Percentiles rank a stretch among this genome's conserved stretches.
phyloP scores from a whole-genome alignment of 2,329 filamentous ascomycete species.

The Penicillium sclerotiorum region DNA sequence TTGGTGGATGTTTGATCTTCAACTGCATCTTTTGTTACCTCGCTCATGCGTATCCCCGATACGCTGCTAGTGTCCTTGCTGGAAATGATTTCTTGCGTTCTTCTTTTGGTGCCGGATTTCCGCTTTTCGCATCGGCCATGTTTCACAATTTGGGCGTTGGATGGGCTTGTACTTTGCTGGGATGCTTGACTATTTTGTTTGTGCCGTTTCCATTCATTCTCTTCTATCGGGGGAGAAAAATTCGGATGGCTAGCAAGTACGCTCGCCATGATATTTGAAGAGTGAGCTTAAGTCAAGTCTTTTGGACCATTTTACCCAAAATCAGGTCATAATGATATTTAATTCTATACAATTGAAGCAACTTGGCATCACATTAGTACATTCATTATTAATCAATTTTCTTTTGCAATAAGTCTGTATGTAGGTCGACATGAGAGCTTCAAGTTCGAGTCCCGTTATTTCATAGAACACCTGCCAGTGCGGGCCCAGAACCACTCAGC shows the following conservation, averaged over 20 bases:
- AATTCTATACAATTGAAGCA: too few species aligned
- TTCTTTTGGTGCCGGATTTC: constrained; percentile 46
- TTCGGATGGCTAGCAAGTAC: constrained; percentile 25
- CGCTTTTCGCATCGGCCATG: constrained; percentile 35
- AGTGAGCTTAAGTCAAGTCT: not conserved
- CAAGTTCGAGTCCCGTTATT: too few species aligned
- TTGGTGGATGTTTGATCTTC: constrained; percentile 72
- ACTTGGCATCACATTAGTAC: too few species aligned
- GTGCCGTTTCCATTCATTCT: constrained; percentile 46
- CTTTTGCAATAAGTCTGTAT: too few species aligned
- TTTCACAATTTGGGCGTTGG: constrained; percentile 36
- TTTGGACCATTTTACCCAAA: not conserved
- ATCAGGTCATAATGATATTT: too few species aligned
- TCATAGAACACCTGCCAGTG: too few species aligned
- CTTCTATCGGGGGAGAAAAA: constrained; percentile 12
- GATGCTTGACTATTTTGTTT: constrained; percentile 30
- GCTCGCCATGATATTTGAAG: constrained; percentile 24
- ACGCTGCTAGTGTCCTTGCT: constrained; percentile 71
- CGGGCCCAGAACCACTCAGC: too few species aligned
- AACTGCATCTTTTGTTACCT: constrained; percentile 75
- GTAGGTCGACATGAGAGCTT: too few species aligned
- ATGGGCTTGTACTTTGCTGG: constrained; percentile 34
- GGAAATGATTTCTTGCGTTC: constrained; percentile 73
- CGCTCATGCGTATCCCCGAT: constrained; percentile 70
- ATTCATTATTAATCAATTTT: too few species aligned